Evolutionary conservation across 2,329 filamentous ascomycete species (phyloP), one percentile per base, ranked within the genome.

Genomic region (Trichoderma sp.): DNA sequence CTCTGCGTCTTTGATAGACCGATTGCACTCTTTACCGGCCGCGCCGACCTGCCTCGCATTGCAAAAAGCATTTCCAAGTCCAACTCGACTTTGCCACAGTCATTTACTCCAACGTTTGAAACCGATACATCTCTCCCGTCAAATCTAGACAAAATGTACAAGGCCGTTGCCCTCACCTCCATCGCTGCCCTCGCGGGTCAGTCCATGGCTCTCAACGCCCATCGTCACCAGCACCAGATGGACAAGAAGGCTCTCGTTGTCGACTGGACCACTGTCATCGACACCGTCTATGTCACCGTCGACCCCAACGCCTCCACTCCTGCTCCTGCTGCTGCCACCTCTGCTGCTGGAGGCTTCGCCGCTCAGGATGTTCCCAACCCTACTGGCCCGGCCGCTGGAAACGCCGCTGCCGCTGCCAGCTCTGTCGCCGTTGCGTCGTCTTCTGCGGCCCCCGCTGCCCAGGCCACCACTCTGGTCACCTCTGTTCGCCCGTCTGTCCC

Each of bases 1-100:
- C 77, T 49, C 43, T 69, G 82, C 79, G 81, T 85, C 84, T 85
- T 86, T 85, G 83, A 86, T 74, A 86, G 84, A 85, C 79, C 71
- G 79, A 80, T 74, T 63, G 55, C 66, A 68, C 66, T 71, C 76
- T 74, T 75, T 65, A 70, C 73, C 77, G 77, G 78, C 79, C 74
- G 79, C 76, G 79, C 78, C 79, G 76, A 73, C 39, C n/a, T 59
- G 54, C 43, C 65, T 39, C 55, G 34, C 46, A 58, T 34, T 52
- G 30, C 54, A 58, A 58, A 58, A 49, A 58, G 54, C 28, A 59
- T 43, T 8, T 7, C 56, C 24, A 65, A 66, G 54, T 66, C 63
- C 18, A 18, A 34, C 54, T 58, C 63, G 52, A 58, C 54, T 59
- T 49, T 37, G n/a, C 16, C 63, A 58, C 65, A 67, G 46, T 65